phyloP scores from a whole-genome alignment of 768 basidiomycete species.

The Cubamyces sp. region DNA sequence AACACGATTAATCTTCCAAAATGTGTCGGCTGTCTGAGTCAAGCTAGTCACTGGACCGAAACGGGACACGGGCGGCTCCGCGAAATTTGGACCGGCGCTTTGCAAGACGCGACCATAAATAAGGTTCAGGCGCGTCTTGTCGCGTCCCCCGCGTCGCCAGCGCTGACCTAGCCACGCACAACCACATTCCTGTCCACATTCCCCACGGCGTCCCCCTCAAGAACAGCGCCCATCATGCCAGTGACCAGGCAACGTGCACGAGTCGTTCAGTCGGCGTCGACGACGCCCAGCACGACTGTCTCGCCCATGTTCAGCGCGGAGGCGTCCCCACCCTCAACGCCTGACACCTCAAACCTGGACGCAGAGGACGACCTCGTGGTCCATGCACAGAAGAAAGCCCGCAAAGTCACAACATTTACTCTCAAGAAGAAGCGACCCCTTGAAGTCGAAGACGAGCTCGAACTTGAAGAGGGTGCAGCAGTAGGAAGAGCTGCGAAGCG shows the following conservation, averaged over 20 bases:
- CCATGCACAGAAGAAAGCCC: neutral
- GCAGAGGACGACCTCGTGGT: slow-evolving; percentile 20
- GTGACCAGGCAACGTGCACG: slow-evolving; percentile 28
- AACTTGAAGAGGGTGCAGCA: neutral
- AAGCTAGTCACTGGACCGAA: neutral
- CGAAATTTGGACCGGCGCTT: slow-evolving; percentile 11
- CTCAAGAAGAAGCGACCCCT: slow-evolving; percentile 30
- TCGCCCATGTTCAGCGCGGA: slow-evolving; percentile 57
- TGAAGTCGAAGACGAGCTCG: slow-evolving; percentile 16
- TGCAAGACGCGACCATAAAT: slow-evolving; percentile 32
- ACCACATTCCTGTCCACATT: slow-evolving; percentile 2
- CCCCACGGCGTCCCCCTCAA: neutral
- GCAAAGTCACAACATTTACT: neutral
- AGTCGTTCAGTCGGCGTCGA: slow-evolving; percentile 37
- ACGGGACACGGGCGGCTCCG: slow-evolving; percentile 13
- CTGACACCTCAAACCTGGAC: slow-evolving; percentile 51
- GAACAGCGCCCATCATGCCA: slow-evolving; percentile 21
- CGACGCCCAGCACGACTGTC: slow-evolving; percentile 45
- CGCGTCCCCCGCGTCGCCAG: slow-evolving; percentile 23
- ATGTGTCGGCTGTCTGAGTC: neutral
- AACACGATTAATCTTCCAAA: too few species aligned
- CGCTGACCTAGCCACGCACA: slow-evolving; percentile 22
- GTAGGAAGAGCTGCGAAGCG: slow-evolving; percentile 27
- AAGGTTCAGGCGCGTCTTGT: slow-evolving; percentile 35
- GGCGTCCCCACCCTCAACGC: slow-evolving; percentile 52